Evolutionary conservation across 192 early-diverging fungal genomes (phyloP).

Genomic region (Glomus cerebriforme): DNA sequence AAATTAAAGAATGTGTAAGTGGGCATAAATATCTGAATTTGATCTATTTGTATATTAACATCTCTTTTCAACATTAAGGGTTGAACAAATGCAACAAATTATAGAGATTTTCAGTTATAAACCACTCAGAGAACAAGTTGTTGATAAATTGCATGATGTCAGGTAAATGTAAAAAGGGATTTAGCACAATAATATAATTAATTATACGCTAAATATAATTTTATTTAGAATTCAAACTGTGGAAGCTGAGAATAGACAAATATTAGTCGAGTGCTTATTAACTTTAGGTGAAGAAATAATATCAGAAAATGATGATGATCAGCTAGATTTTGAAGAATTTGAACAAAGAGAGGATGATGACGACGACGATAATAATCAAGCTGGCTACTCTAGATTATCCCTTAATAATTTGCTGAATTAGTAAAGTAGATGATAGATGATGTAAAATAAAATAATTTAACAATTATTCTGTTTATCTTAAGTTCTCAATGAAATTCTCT

Average conservation of each 20-base stretch:
- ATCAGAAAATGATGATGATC: not conserved
- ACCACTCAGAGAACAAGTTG: not conserved
- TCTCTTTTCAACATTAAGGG: not conserved
- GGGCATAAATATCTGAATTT: not conserved
- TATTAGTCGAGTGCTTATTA: not conserved
- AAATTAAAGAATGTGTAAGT: slow-evolving; percentile 1
- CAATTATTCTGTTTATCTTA: no score
- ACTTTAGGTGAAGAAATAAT: not conserved
- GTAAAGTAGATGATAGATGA: not conserved
- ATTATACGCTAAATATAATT: not conserved
- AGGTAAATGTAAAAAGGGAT: not conserved
- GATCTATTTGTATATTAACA: not conserved
- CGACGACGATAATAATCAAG: no score
- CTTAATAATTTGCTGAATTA: not conserved
- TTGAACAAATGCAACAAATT: not conserved
- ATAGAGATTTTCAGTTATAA: not conserved
- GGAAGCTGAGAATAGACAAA: not conserved
- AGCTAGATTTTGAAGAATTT: no score
- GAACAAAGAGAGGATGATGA: no score
- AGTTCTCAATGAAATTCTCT: no score
- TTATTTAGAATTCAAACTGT: not conserved
- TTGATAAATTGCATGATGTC: not conserved
- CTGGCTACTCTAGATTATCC: not conserved
- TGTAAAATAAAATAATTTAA: not conserved
- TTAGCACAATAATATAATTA: not conserved